Percentiles rank a stretch among this genome's conserved stretches.
Conservation (phyloP, 1,284 basidiomycete species). For the Uromyces viciae-fabae region DNA sequence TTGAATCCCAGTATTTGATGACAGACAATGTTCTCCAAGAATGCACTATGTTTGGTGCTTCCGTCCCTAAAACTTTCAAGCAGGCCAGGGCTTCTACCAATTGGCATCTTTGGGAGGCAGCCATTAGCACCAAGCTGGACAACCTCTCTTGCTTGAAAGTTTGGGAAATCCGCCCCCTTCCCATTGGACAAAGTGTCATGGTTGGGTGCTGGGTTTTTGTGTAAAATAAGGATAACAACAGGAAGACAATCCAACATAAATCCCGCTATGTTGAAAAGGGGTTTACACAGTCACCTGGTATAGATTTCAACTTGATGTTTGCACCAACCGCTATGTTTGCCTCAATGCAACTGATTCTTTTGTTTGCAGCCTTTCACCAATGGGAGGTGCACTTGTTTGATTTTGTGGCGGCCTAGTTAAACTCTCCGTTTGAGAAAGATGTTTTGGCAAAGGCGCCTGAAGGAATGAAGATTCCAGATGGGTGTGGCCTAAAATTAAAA, state of each 20-base stretch:
- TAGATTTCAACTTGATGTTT: neutral
- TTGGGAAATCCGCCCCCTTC: neutral
- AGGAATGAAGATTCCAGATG: neutral
- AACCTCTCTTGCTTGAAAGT: neutral
- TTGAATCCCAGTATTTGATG: neutral
- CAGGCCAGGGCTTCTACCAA: neutral
- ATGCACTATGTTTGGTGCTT: neutral
- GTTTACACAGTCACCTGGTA: neutral
- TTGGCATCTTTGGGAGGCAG: neutral
- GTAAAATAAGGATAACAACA: neutral
- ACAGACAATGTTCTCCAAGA: neutral
- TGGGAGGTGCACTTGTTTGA: slow-evolving; percentile 9
- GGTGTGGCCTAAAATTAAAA: neutral
- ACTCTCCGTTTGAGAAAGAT: slow-evolving; percentile 10
- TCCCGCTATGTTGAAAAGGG: neutral
- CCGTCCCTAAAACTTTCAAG: neutral
- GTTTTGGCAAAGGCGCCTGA: neutral
- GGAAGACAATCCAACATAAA: neutral
- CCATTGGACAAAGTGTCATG: neutral
- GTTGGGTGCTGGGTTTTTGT: slow-evolving; percentile 1
- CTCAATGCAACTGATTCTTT: neutral
- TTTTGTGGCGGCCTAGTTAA: slow-evolving; percentile 5
- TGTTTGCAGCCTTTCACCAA: neutral
- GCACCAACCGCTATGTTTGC: slow-evolving; percentile 3
- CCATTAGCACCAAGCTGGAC: neutral